phyloP scores from a whole-genome alignment of 2,329 filamentous ascomycete genomes.

The Decorospora gaudefroyi region DNA sequence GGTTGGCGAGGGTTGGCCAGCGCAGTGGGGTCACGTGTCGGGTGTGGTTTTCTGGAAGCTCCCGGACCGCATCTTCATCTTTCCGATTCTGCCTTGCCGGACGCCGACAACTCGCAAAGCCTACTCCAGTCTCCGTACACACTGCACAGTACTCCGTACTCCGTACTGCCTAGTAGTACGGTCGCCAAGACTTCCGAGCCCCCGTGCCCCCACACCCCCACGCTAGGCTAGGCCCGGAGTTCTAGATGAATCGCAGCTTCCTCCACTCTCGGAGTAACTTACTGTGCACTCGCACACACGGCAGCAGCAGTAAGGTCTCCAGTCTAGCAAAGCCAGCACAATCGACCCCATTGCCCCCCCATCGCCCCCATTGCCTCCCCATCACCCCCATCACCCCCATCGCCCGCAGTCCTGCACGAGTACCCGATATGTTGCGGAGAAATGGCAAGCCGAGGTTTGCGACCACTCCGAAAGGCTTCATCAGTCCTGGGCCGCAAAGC shows the following conservation, averaged over 20 bases:
- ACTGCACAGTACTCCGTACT: too few species aligned
- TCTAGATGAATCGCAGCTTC: too few species aligned
- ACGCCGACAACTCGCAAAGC: not conserved
- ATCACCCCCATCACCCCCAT: too few species aligned
- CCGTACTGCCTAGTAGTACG: too few species aligned
- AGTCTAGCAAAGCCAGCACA: too few species aligned
- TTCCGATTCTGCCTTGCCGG: not conserved
- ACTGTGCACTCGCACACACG: too few species aligned
- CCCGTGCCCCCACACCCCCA: too few species aligned
- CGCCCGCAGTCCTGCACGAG: constrained; percentile 1
- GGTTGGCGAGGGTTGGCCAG: constrained; percentile 26
- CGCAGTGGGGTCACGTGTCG: constrained; percentile 26
- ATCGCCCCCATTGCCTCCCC: not conserved
- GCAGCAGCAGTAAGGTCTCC: too few species aligned
- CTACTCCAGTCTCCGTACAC: not conserved
- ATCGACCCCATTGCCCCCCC: too few species aligned
- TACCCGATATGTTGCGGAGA: constrained; percentile 37
- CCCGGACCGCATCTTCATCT: not conserved
- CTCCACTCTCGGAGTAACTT: too few species aligned
- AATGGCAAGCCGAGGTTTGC: constrained; percentile 45
- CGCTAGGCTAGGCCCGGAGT: too few species aligned
- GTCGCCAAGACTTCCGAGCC: too few species aligned
- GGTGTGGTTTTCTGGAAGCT: not conserved
- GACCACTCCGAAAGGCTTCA: not conserved
- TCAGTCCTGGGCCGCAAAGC: constrained; percentile 5